phyloP scores from a whole-genome alignment of 2,329 filamentous ascomycete species.

The Hypocrella siamensis region DNA sequence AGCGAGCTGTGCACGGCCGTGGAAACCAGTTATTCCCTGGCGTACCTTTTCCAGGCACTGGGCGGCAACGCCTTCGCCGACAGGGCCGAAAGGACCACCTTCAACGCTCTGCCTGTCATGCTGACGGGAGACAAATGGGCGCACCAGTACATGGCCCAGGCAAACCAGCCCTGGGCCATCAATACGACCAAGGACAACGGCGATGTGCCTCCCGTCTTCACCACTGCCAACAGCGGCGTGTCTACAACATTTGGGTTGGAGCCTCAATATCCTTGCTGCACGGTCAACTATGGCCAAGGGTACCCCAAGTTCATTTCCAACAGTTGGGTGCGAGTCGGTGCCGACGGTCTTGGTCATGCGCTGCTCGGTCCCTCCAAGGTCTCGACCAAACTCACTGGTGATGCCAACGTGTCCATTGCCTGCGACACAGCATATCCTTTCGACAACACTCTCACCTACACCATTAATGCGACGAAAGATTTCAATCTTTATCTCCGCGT shows the following conservation, averaged over 20 bases:
- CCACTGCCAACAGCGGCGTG: slow-evolving; percentile 24
- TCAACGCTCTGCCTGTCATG: slow-evolving; percentile 37
- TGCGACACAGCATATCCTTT: slow-evolving; percentile 33
- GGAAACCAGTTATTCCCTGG: slow-evolving; percentile 16
- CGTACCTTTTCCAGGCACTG: slow-evolving; percentile 16
- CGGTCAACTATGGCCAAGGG: slow-evolving; percentile 41
- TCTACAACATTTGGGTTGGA: slow-evolving; percentile 31
- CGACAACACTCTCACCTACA: slow-evolving; percentile 12
- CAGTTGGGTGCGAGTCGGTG: slow-evolving; percentile 25
- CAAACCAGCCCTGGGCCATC: slow-evolving; percentile 33
- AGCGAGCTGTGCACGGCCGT: slow-evolving; percentile 19
- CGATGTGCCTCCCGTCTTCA: slow-evolving; percentile 20
- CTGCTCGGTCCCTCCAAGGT: slow-evolving; percentile 30
- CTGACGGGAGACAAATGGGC: slow-evolving; percentile 36
- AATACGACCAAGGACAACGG: slow-evolving; percentile 20
- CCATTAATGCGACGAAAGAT: slow-evolving; percentile 9
- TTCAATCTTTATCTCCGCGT: slow-evolving; percentile 15
- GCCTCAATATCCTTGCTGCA: slow-evolving; percentile 38
- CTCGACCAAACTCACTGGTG: slow-evolving; percentile 17
- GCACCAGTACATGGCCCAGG: slow-evolving; percentile 37
- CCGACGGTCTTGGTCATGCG: slow-evolving; percentile 30
- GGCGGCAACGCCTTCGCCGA: slow-evolving; percentile 28
- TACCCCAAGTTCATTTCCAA: slow-evolving; percentile 37
- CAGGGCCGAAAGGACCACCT: slow-evolving; percentile 32
- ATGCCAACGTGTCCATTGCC: slow-evolving; percentile 18